Percentiles rank a stretch among this genome's conserved stretches.
These are phyloP conservation scores for Suhomyces ambrosiae DNA, from an alignment of 1,139 yeast species.

Conservation along the genomic window DNA sequence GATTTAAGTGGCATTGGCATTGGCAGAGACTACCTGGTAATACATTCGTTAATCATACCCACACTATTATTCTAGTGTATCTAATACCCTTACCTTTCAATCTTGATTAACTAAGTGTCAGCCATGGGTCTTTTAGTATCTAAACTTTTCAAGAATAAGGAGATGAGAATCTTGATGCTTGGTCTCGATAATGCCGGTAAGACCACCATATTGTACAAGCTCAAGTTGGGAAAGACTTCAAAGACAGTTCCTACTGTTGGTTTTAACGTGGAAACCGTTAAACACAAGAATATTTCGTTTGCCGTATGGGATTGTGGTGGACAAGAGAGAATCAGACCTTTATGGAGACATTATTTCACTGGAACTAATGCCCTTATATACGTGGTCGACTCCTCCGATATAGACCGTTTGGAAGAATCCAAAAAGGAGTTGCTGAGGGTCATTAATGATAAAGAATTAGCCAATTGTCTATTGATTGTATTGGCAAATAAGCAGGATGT, in stretches of 20 bases:
- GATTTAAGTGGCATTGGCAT: not conserved
- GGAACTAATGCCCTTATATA: constrained; percentile 93
- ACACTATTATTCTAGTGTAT: no score
- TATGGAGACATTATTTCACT: constrained; percentile 94
- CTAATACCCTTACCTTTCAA: not conserved
- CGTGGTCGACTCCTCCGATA: constrained; percentile 84
- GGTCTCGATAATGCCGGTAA: constrained; percentile 94
- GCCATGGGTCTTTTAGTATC: constrained; percentile 27
- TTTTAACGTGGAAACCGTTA: constrained; percentile 89
- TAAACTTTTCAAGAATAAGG: constrained; percentile 44
- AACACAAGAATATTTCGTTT: constrained; percentile 82
- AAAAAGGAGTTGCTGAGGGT: constrained; percentile 78
- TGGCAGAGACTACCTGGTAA: not conserved
- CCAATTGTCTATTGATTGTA: constrained; percentile 74
- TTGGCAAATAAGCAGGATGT: constrained; percentile 92
- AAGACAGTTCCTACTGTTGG: constrained; percentile 94
- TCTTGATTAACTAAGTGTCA: no score
- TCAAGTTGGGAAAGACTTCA: constrained; percentile 73
- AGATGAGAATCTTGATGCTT: constrained; percentile 78
- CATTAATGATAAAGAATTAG: constrained; percentile 77
- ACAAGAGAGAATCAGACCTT: constrained; percentile 84
- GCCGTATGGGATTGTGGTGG: constrained; percentile 99
- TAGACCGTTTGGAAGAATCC: constrained; percentile 72
- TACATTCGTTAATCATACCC: constrained; percentile 1
- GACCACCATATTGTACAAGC: constrained; percentile 74